These are phyloP conservation scores for Tolypocladium sp. DNA, from an alignment of 2,329 filamentous ascomycete genomes.

Conservation along the genomic window DNA sequence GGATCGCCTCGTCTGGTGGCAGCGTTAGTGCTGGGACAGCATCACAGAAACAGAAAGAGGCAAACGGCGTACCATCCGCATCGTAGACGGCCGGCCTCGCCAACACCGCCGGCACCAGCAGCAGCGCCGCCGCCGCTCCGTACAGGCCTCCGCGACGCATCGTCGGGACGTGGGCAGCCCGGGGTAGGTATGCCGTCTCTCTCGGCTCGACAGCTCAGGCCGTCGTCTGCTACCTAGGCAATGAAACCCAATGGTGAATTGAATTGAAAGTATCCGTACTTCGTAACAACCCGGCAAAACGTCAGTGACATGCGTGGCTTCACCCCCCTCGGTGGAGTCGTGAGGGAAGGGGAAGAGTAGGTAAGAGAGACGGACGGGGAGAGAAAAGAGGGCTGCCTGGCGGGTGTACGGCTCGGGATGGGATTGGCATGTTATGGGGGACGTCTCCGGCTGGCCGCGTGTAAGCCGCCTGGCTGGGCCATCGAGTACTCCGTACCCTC, in stretches of 20 bases:
- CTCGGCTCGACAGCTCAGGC: background rate
- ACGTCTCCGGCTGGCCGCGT: background rate
- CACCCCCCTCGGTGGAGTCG: background rate
- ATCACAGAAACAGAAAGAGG: too few species aligned
- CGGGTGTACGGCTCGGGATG: background rate
- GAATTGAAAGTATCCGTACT: too few species aligned
- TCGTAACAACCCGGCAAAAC: background rate
- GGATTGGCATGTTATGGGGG: background rate
- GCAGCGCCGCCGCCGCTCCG: conserved; percentile 6
- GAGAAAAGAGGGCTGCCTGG: background rate
- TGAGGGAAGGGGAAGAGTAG: background rate
- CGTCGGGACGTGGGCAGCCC: background rate
- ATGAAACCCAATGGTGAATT: too few species aligned
- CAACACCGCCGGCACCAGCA: conserved; percentile 4
- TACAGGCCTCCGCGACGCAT: background rate
- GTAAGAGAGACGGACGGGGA: background rate
- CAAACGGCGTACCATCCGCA: background rate
- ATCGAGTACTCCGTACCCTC: background rate
- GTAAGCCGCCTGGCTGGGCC: background rate
- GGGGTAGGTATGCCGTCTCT: background rate
- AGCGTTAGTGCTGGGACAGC: background rate
- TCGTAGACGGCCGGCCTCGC: background rate
- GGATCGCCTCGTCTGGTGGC: conserved; percentile 2
- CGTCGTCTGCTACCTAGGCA: background rate
- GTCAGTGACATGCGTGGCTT: background rate